Evolutionary conservation across 208 protist genomes (phyloP), one percentile per base, ranked within the genome.

Genomic region (Crithidia expoeki): DNA sequence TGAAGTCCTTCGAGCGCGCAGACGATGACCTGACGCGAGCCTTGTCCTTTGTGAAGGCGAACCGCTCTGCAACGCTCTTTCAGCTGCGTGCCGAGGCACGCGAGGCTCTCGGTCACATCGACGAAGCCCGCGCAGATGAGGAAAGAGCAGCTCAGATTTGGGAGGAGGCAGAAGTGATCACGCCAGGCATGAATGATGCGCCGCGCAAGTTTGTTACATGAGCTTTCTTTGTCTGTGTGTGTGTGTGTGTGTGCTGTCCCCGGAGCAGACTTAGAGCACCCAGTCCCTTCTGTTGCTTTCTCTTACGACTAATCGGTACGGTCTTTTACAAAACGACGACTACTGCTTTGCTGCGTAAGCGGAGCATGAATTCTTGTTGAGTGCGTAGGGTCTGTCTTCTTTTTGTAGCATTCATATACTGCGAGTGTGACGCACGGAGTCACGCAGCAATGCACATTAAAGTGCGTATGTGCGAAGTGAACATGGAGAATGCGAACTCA

Each of bases 41-140:
- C 4, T 51, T 96, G 3, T 73, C 79, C 17, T 96, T 93, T 83
- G 86, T 96, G 49, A 92, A 92, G 66, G 68, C 84, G 12, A 81
- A 90, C 34, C 72, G 88, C 21, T 89, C 80, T 30, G 83, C 91
- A 11, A 96, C 88, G 47, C 67, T 96, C 16, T 96, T 87, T 74
- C 88, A 96, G 74, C 83, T 96, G 36, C 91, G 91, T 21, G 91
- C 91, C 7, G 88, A 96, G 79, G 91, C 88, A 25, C 82, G 84
- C 14, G 91, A 96, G 66, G 86, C 82, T 0, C 80, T 94, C 32
- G 91, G 91, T 14, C 76, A 83, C 62, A 91, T 96, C 53, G 88
- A 93, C 34, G 91, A 93, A 32, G 88, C 91, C n/a, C 80, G 91
- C 42, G 80, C 72, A 6, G 91, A 96, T 52, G 91, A 96, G 64